A percentile compares a stretch with the other conserved stretches of the same genome.
Conservation (phyloP, 2,329 filamentous ascomycete species). For the Cladophialophora bantiana region DNA sequence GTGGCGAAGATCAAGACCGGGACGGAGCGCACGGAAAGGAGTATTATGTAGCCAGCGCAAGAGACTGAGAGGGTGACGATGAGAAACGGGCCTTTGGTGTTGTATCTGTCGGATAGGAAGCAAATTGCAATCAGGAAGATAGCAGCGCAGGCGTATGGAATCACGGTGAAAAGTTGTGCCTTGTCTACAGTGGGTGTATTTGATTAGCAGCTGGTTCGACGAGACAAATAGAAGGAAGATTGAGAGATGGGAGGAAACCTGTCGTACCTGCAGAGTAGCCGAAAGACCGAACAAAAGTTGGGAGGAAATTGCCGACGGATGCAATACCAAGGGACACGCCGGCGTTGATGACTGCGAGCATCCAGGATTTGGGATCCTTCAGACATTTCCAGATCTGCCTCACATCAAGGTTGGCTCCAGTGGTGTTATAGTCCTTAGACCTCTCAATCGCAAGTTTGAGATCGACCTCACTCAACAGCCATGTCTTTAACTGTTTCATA, state of each 20-base stretch:
- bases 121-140: constrained; percentile 3
- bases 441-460: constrained; percentile 2
- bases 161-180: constrained; percentile 26
- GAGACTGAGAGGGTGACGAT: constrained; percentile 10
- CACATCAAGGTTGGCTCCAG: constrained; percentile 21
- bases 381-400: constrained; percentile 13
- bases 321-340: constrained; percentile 21
- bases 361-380: constrained; percentile 23
- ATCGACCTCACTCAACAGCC: constrained; percentile 5
- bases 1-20: constrained; percentile 21
- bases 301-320: constrained; percentile 24
- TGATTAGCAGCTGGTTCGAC: neutral
- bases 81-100: constrained; percentile 16
- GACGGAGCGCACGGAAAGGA: constrained; percentile 3
- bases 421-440: constrained; percentile 19
- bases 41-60: constrained; percentile 23
- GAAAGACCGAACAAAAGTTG: constrained; percentile 24
- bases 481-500: constrained; percentile 2
- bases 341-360: constrained; percentile 17
- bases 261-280: constrained; percentile 24
- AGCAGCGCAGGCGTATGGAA: constrained; percentile 25
- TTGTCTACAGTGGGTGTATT: constrained; percentile 3
- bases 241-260: neutral
- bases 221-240: neutral
- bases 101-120: constrained; percentile 18